phyloP scores from a whole-genome alignment of 164 flowering plant genomes.

The Stephania japonica region DNA sequence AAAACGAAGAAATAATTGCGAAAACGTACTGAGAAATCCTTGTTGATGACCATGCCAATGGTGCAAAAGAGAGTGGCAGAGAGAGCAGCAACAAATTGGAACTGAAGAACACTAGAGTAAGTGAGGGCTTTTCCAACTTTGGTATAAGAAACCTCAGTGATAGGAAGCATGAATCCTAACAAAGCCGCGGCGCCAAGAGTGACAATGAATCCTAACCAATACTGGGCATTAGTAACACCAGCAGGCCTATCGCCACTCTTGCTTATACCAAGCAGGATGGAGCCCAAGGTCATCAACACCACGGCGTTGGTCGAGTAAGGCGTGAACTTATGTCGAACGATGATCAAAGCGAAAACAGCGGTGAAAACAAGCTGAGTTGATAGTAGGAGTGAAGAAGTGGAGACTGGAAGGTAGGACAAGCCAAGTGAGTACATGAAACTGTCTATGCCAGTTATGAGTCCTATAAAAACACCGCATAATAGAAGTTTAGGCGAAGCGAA shows the following conservation, averaged over 20 bases:
- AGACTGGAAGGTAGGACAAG: slow-evolving; percentile 18
- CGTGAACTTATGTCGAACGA: slow-evolving; percentile 11
- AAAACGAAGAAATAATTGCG: no score
- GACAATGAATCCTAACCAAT: slow-evolving; percentile 8
- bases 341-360: slow-evolving; percentile 10
- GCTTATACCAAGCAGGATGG: slow-evolving; percentile 8
- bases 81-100: slow-evolving; percentile 10
- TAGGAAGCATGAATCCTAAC: slow-evolving; percentile 7
- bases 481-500: slow-evolving; percentile 13
- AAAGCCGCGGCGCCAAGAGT: slow-evolving; percentile 1
- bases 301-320: slow-evolving; percentile 9
- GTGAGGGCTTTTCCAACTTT: background rate
- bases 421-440: slow-evolving; percentile 21
- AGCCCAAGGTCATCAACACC: slow-evolving; percentile 11
- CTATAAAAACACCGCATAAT: slow-evolving; percentile 7
- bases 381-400: slow-evolving; percentile 21
- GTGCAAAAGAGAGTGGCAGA: slow-evolving; percentile 17
- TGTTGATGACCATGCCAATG: slow-evolving; percentile 20
- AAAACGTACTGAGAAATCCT: slow-evolving; percentile 16
- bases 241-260: slow-evolving; percentile 4
- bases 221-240: slow-evolving; percentile 5
- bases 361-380: slow-evolving; percentile 17
- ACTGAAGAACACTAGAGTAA: slow-evolving; percentile 15
- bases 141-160: slow-evolving; percentile 5
- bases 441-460: slow-evolving; percentile 17